These are phyloP conservation scores for Sphenostylis stenocarpa DNA, from an alignment of 306 rosid species.

Conservation along the genomic window DNA sequence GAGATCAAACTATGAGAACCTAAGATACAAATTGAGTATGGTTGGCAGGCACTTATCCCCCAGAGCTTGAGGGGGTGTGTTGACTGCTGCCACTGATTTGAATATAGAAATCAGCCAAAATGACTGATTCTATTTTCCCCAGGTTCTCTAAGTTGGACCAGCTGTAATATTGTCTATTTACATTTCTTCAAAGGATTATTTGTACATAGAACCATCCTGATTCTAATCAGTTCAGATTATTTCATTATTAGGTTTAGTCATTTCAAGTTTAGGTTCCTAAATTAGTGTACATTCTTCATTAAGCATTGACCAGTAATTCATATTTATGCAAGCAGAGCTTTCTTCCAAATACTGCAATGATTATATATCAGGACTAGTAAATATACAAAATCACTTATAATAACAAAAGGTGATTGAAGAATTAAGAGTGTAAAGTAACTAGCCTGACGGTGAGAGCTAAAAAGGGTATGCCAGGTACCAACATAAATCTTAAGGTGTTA, in stretches of 20 bases:
- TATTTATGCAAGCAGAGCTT: neutral
- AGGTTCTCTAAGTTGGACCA: neutral
- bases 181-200: neutral
- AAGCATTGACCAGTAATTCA: neutral
- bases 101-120: no score
- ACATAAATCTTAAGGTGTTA: constrained; percentile 5
- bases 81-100: no score
- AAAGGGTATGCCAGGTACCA: constrained; percentile 1
- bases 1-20: neutral
- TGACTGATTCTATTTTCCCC: neutral
- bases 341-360: neutral
- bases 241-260: neutral
- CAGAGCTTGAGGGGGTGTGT: neutral
- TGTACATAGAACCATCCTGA: neutral
- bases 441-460: neutral
- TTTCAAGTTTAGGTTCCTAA: neutral
- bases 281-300: neutral
- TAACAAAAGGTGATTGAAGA: constrained; percentile 7
- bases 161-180: neutral
- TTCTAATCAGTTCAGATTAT: neutral
- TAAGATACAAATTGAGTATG: neutral
- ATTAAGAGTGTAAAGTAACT: constrained; percentile 1
- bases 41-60: neutral
- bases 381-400: neutral
- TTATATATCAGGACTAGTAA: constrained; percentile 17